Base-by-base conservation (phyloP, 2,329 filamentous ascomycete species). In the Aspergillus oerlinghausenensis region DNA sequence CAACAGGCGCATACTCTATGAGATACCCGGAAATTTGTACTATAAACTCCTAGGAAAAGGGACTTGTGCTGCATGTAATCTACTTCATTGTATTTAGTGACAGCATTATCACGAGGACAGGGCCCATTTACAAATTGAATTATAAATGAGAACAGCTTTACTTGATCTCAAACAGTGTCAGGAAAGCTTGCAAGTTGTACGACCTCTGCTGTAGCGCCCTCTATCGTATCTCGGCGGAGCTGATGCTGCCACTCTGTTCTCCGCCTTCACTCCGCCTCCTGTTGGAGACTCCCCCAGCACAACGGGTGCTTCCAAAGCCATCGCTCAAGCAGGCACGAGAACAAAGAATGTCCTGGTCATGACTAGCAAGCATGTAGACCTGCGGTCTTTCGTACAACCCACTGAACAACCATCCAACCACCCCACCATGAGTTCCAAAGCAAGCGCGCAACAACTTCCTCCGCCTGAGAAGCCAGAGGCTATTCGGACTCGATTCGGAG, bases 401-500 rank as follows among this genome's bases (percentile, higher is more conserved):
- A 50, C 60, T 57, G 52, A 54, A 28, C 45, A 52, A 35, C 40
- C 51, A 35, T 42, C 54, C 25, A 50, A 61, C 48, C 29, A 49
- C 62, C 54, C 59, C 51, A 49, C 48, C 51, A 66, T 64, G 62
- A 60, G 59, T 50, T 52, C 65, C 49, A 59, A 64, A 54, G 29
- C 64, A 59, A 63, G 55, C 54, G 63, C 65, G 29, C 64, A 64
- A 53, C 66, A 81, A 62, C 71, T 77, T 51, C 88, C 90, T n/a
- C 90, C 92, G 40, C 87, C 90, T 29, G 92, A 97, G 77, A 88
- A 85, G 61, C 76, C 83, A 21, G 81, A 87, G 63, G 86, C 88
- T 61, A 79, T 88, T 52, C 84, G 83, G 69, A 84, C 88, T 56
- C 87, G 94, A 54, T 84, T 85, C 50, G 80, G 81, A 60, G 88